Evolutionary conservation across 1,284 basidiomycete species (phyloP).

Genomic region (Marasmius oreades): DNA sequence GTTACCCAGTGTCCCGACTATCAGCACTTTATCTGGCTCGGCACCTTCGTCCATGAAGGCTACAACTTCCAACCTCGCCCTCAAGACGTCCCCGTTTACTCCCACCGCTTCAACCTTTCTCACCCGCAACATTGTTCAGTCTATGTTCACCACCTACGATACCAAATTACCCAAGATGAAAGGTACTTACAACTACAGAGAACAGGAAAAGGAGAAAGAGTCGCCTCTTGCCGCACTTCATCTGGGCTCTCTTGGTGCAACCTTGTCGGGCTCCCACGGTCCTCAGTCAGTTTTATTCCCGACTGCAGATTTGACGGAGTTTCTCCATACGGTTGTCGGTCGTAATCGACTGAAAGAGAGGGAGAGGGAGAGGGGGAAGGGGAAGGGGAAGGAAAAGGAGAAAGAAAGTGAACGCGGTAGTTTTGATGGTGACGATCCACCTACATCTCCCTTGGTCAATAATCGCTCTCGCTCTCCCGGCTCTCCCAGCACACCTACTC

Average conservation of each 20-base stretch:
- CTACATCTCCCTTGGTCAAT: neutral
- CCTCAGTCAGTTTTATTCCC: constrained; percentile 33
- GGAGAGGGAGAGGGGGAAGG: constrained; percentile 19
- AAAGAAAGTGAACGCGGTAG: constrained; percentile 8
- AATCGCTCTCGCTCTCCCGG: neutral
- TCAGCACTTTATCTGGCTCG: neutral
- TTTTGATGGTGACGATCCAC: neutral
- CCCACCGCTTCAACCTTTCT: constrained; percentile 16
- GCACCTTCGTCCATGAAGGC: constrained; percentile 17
- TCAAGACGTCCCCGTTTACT: constrained; percentile 25
- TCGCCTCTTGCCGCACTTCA: neutral
- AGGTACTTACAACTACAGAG: neutral
- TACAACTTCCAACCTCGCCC: constrained; percentile 35
- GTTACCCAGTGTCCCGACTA: constrained; percentile 5
- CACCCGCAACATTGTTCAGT: constrained; percentile 6
- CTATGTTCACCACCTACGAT: constrained; percentile 11
- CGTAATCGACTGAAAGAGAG: constrained; percentile 29
- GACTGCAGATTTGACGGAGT: constrained; percentile 41
- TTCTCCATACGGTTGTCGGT: constrained; percentile 29
- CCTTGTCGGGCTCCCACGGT: neutral
- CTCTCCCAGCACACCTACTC: neutral
- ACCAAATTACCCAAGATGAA: constrained; percentile 5
- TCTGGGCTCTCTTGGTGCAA: neutral
- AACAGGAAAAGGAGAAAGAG: constrained; percentile 5
- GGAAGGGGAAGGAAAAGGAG: constrained; percentile 18